Base-by-base conservation (phyloP, 805 yeast genomes). In the Suhomyces pyralidae region DNA sequence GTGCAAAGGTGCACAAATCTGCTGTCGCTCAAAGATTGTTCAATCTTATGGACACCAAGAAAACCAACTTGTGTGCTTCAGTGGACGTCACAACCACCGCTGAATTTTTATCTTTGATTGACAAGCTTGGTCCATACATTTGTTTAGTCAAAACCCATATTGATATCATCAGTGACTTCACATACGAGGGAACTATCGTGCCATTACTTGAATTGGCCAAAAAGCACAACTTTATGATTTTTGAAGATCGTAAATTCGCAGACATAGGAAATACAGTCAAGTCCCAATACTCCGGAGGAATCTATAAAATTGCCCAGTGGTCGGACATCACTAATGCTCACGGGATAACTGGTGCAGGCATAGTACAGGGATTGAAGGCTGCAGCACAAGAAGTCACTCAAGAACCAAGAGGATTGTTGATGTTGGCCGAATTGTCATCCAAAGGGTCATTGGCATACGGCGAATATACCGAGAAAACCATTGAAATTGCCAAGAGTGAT, bases 231-330 rank as follows among this genome's bases (percentile, higher is more conserved):
- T 94, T 94, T 64, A 73, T 94, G 78, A 86, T 94, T 59, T 94
- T 94, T 66, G 99, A 94, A 73, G 99, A 94, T 73, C 81, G 99
- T 58, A 94, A 94, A 73, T 94, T 94, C 71, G 99, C 99, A 22
- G 99, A 94, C 70, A 94, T 94, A 61, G 99, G 99, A 15, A 90
- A 92, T 65, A 94, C 99, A 1, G 99, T 94, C 51, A 92, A 93
- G 73, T 81, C 90, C 45, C 99, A 94, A 71, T 94, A 93, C 70
- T 76, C 88, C 30, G 90, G 96, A 38, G 99, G 99, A 45, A 86
- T 90, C 9, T 91, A 83, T 75, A 84, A 82, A 65, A 93, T 93
- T 55, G 94, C 96, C 12, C 74, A 84, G 62, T 94, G 99, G 99
- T 84, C 98, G 0, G 97, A 94, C 65, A 91, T 94, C 60, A 93